Evolutionary conservation across 371 early-diverging fungal genomes (phyloP).

Genomic region (Circinella minor): DNA sequence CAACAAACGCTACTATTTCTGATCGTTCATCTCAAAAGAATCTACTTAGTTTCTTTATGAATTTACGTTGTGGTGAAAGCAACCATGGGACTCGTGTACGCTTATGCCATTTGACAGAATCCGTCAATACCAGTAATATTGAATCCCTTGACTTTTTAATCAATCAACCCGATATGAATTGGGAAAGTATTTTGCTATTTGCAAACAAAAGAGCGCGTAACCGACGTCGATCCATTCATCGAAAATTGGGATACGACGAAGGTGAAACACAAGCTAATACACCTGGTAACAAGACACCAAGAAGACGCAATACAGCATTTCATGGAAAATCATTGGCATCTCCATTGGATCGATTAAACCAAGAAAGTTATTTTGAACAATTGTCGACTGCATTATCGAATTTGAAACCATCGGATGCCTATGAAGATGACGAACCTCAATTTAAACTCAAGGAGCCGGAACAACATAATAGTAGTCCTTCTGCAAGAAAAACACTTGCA

Average conservation of each 20-base stretch:
- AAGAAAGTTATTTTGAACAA: conserved; percentile 52
- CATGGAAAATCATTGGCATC: conserved; percentile 44
- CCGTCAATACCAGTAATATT: conserved; percentile 80
- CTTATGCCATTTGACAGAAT: conserved; percentile 75
- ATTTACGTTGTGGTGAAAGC: conserved; percentile 73
- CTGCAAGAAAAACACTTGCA: conserved; percentile 1
- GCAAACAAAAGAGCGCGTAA: conserved; percentile 38
- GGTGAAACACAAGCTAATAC: conserved; percentile 54
- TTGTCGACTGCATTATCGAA: conserved; percentile 35
- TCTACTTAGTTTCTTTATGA: conserved; percentile 86
- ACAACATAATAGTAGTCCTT: conserved; percentile 16
- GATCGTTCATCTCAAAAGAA: conserved; percentile 58
- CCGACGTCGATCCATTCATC: conserved; percentile 30
- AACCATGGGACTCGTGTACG: conserved; percentile 69
- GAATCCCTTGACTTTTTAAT: conserved; percentile 88
- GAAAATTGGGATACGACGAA: conserved; percentile 57
- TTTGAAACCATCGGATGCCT: conserved; percentile 18
- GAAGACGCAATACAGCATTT: conserved; percentile 48
- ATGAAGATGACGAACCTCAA: conserved; percentile 20
- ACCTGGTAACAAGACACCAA: conserved; percentile 54
- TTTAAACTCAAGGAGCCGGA: conserved; percentile 64
- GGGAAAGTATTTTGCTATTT: conserved; percentile 69
- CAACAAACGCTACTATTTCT: neutral
- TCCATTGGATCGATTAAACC: conserved; percentile 38
- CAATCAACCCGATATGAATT: conserved; percentile 71